Base-by-base conservation (phyloP, 2,329 filamentous ascomycete genomes). In the Monosporascus sp. region DNA sequence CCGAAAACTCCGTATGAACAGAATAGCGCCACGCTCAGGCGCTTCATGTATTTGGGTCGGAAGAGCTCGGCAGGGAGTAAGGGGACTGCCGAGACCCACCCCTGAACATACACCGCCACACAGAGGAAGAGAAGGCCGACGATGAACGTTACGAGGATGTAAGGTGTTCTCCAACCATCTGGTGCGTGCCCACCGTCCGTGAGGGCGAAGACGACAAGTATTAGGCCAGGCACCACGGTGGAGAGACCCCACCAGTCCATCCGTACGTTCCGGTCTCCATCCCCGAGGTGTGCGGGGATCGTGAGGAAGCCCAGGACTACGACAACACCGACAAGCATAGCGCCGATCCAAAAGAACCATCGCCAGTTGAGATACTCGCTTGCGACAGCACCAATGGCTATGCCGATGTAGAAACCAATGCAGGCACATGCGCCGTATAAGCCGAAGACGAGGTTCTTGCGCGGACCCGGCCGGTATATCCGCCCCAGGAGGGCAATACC, bases 201-300 rank as follows among this genome's bases (percentile, higher is more conserved):
- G 49, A 94, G 80, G 0, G 88, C 86, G 61, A 85, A 93, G 0
- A 90, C 85, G 57, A 90, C 74, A 25, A 94, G 75, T 2, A 88
- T 75, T 14, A 91, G 68, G 0, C 85, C 88, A 0, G 78, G 76
- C 0, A 89, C 76, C 17, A 86, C 84, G 15, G 85, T 79, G 2
- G 68, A 63, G 2, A 80, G 70, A 0, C 88, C 88, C 52, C 76
- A 71, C 80, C 84, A 90, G 64, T 92, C 88, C 86, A 91, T 90
- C 34, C 73, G 72, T 22, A 80, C 69, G 1, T 68, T 69, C 20
- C 72, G 64, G 15, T 57, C 51, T 15, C 57, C 56, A 44, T 63
- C 58, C 20, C 55, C 57, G 2, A 67, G 56, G 27, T 68, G 53
- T 36, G 60, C 65, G n/a, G 66, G 66, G 34, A 68, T 65, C 8